These are phyloP conservation scores for Dothistroma septosporum DNA, from an alignment of 2,329 filamentous ascomycete species.

Conservation along the genomic window DNA sequence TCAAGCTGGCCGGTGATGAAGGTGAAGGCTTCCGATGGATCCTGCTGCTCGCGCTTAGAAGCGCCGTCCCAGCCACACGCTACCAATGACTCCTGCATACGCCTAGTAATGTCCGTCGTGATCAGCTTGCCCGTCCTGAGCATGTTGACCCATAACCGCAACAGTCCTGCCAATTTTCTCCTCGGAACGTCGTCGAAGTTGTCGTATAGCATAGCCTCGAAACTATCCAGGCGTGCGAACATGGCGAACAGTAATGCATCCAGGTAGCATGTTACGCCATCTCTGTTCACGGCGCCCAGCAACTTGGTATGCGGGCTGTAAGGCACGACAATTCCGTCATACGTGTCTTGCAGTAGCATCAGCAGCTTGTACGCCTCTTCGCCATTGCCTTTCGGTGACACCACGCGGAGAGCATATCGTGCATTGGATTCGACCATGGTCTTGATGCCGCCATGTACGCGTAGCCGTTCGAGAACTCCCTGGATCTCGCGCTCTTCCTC, in stretches of 20 bases:
- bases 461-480: slow-evolving; percentile 50
- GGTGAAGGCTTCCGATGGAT: slow-evolving; percentile 90
- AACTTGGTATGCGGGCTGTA: slow-evolving; percentile 70
- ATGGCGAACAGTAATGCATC: slow-evolving; percentile 91
- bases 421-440: slow-evolving; percentile 60
- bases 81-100: slow-evolving; percentile 75
- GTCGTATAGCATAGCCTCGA: slow-evolving; percentile 85
- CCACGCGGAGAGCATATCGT: slow-evolving; percentile 57
- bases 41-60: slow-evolving; percentile 73
- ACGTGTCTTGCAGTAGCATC: slow-evolving; percentile 72
- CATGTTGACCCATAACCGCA: slow-evolving; percentile 92
- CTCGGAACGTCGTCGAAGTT: slow-evolving; percentile 69
- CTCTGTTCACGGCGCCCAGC: slow-evolving; percentile 80
- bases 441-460: slow-evolving; percentile 53
- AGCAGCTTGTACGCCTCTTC: slow-evolving; percentile 74
- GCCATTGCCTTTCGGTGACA: slow-evolving; percentile 64
- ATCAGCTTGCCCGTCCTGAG: slow-evolving; percentile 80
- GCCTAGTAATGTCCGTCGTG: slow-evolving; percentile 74
- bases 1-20: slow-evolving; percentile 90
- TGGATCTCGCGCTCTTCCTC: slow-evolving; percentile 57
- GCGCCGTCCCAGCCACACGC: slow-evolving; percentile 89
- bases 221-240: slow-evolving; percentile 85
- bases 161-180: slow-evolving; percentile 68
- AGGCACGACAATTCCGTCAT: slow-evolving; percentile 70
- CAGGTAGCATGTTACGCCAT: slow-evolving; percentile 87